A percentile compares a stretch with the other conserved stretches of the same genome.
Evolutionary conservation across 768 basidiomycete genomes (phyloP).

Genomic region (Termitomyces sp.): DNA sequence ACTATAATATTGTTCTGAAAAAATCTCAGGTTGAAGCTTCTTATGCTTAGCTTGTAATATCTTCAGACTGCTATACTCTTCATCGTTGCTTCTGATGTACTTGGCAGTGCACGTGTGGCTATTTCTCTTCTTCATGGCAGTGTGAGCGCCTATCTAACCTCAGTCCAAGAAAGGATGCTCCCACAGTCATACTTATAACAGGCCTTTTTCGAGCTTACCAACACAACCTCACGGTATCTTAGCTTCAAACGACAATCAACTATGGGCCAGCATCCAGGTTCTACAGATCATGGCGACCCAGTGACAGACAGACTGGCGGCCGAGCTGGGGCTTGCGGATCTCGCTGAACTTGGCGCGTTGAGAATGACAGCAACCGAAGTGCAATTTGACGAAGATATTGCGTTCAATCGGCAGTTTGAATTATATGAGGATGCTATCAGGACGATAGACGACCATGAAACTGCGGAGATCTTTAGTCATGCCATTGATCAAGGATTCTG

Average conservation of each 20-base stretch:
- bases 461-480: slow-evolving; percentile 7
- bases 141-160: not conserved
- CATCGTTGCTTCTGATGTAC: not conserved
- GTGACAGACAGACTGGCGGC: slow-evolving; percentile 4
- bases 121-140: not conserved
- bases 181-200: not conserved
- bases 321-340: not conserved
- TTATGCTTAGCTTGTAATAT: not conserved
- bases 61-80: not conserved
- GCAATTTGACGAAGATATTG: slow-evolving; percentile 13
- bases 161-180: not conserved
- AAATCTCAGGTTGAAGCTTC: not conserved
- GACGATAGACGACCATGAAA: slow-evolving; percentile 1
- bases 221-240: not conserved
- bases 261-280: not conserved
- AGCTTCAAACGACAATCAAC: not conserved
- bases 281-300: not conserved
- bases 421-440: not conserved
- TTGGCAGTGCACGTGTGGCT: not conserved
- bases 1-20: not conserved
- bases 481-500: slow-evolving; percentile 7
- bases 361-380: not conserved
- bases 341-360: slow-evolving; percentile 1
- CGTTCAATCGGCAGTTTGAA: slow-evolving; percentile 9
- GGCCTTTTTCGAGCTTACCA: not conserved